phyloP scores from a whole-genome alignment of 2,329 filamentous ascomycete species.

The Biscogniauxia mediterranea region DNA sequence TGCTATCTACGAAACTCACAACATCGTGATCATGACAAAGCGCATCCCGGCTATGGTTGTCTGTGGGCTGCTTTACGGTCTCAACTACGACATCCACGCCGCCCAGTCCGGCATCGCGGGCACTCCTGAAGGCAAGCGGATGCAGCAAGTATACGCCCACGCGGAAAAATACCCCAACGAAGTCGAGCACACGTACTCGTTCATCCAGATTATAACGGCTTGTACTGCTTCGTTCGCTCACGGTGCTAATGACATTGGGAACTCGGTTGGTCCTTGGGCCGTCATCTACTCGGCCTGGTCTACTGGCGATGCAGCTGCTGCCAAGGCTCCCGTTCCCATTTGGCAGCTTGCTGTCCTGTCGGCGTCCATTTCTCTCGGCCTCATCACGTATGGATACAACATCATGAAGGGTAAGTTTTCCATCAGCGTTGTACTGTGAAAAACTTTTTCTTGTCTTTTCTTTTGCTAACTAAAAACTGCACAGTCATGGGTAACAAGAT shows the following conservation, averaged over 20 bases:
- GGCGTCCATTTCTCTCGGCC: slow-evolving; percentile 61
- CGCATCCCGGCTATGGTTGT: slow-evolving; percentile 68
- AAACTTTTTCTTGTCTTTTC: slow-evolving; percentile 2
- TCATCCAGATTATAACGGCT: slow-evolving; percentile 64
- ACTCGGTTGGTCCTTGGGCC: slow-evolving; percentile 68
- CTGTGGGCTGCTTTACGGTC: slow-evolving; percentile 65
- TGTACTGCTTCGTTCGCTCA: slow-evolving; percentile 73
- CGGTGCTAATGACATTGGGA: slow-evolving; percentile 75
- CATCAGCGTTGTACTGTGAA: not conserved
- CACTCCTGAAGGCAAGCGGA: slow-evolving; percentile 70
- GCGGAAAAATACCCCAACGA: slow-evolving; percentile 68
- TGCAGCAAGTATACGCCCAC: slow-evolving; percentile 64
- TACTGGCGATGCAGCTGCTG: slow-evolving; percentile 57
- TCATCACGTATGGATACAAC: slow-evolving; percentile 77
- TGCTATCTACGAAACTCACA: slow-evolving; percentile 70
- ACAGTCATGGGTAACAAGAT: slow-evolving; percentile 64
- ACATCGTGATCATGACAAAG: slow-evolving; percentile 61
- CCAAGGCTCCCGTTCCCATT: slow-evolving; percentile 65
- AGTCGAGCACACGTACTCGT: slow-evolving; percentile 68
- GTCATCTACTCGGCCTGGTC: slow-evolving; percentile 68
- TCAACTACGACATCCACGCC: slow-evolving; percentile 79
- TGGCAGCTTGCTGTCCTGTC: slow-evolving; percentile 76
- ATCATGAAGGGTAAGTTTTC: slow-evolving; percentile 70
- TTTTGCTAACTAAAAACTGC: slow-evolving; percentile 21
- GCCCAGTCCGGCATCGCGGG: slow-evolving; percentile 69